A percentile compares a stretch with the other conserved stretches of the same genome.
Conservation (phyloP, 192 early-diverging fungal genomes). For the Coemansia sp. region DNA sequence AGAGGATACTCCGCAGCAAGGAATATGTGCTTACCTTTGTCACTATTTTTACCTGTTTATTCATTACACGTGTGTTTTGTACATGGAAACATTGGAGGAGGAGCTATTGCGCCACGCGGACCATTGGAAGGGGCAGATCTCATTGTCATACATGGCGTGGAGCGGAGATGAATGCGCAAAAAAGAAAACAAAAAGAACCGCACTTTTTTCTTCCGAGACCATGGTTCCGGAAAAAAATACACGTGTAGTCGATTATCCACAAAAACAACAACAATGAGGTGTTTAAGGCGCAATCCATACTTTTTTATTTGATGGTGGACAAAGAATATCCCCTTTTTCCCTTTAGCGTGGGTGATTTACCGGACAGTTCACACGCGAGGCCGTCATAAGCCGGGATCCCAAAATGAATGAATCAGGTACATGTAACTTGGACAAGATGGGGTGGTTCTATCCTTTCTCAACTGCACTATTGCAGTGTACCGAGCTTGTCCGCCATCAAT, state of each 20-base stretch:
- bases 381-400: not conserved
- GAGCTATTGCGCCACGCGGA: not conserved
- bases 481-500: not conserved
- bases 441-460: not conserved
- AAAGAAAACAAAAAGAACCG: not conserved
- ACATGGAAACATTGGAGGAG: no score
- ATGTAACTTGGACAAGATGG: not conserved
- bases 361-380: not conserved
- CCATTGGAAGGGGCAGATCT: not conserved
- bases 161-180: not conserved
- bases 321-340: not conserved
- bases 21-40: no score
- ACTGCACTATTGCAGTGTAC: not conserved
- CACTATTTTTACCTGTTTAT: no score
- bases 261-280: not conserved
- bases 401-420: not conserved
- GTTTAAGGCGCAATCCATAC: not conserved
- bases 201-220: not conserved
- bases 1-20: no score
- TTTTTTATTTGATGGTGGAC: not conserved
- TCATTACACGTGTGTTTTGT: no score
- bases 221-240: not conserved
- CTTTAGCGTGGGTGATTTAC: not conserved
- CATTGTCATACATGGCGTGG: not conserved
- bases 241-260: not conserved